phyloP scores from a whole-genome alignment of 2,329 filamentous ascomycete genomes.

The Chaetomiaceae sp. region DNA sequence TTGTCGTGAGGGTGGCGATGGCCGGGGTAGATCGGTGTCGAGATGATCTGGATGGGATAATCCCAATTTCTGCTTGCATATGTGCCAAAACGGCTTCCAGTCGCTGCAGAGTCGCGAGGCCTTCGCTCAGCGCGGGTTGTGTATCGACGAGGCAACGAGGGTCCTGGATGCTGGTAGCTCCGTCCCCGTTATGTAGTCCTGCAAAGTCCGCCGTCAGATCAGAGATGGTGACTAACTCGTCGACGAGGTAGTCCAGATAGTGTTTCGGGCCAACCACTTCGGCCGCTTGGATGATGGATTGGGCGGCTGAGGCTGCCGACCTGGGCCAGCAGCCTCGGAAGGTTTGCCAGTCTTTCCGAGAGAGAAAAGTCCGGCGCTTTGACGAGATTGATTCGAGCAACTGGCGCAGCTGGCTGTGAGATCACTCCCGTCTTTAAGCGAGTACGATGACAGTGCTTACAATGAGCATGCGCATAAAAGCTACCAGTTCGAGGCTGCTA shows the following conservation, averaged over 20 bases:
- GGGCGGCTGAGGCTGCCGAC: neutral
- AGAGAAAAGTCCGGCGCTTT: neutral
- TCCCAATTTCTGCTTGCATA: neutral
- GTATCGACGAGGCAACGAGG: neutral
- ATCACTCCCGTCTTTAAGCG: neutral
- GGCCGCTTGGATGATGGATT: neutral
- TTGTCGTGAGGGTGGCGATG: too few relatives aligned
- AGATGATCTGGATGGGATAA: neutral
- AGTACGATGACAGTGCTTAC: neutral
- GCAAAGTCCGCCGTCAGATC: neutral
- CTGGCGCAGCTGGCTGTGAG: neutral
- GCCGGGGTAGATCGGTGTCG: too few relatives aligned
- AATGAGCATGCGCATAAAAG: neutral
- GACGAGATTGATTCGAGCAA: neutral
- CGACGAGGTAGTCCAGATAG: neutral
- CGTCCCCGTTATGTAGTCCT: neutral
- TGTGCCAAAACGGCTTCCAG: neutral
- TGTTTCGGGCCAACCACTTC: neutral
- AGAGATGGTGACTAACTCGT: neutral
- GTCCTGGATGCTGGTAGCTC: too few relatives aligned
- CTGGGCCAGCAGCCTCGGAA: neutral
- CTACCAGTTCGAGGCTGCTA: neutral
- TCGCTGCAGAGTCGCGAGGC: neutral
- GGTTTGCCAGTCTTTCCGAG: neutral
- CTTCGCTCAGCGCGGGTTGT: neutral